phyloP scores from a whole-genome alignment of 495 filamentous ascomycete genomes.

The Penicillium goetzii region DNA sequence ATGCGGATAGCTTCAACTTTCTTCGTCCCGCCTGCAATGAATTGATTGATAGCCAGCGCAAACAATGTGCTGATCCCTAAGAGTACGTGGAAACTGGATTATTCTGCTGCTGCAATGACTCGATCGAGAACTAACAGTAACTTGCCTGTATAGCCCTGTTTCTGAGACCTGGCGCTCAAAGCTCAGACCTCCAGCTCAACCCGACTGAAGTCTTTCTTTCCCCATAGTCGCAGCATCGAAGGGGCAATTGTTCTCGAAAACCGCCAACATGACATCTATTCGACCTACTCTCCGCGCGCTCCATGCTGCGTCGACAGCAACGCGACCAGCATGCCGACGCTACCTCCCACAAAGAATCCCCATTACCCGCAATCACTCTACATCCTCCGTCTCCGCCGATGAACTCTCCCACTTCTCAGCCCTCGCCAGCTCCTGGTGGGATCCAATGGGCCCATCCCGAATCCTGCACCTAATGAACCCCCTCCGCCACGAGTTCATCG shows the following conservation, averaged over 20 bases:
- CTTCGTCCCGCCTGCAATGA: slow-evolving; percentile 7
- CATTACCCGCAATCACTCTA: slow-evolving; percentile 44
- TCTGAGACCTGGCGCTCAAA: slow-evolving; percentile 3
- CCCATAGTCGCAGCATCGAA: background rate
- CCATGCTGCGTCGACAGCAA: slow-evolving; percentile 17
- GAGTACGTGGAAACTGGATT: slow-evolving; percentile 6
- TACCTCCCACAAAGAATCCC: background rate
- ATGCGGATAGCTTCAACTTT: slow-evolving; percentile 30
- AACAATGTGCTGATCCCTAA: slow-evolving; percentile 5
- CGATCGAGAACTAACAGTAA: background rate
- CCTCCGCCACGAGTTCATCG: slow-evolving; percentile 90
- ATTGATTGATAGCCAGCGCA: slow-evolving; percentile 12
- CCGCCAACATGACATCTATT: slow-evolving; percentile 25
- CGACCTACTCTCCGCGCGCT: slow-evolving; percentile 17
- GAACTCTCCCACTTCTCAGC: slow-evolving; percentile 94
- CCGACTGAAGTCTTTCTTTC: background rate
- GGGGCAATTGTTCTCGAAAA: background rate
- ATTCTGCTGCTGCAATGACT: background rate
- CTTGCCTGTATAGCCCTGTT: background rate
- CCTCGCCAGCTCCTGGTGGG: slow-evolving; percentile 96
- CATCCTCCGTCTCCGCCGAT: slow-evolving; percentile 76
- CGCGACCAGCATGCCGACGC: slow-evolving; percentile 15
- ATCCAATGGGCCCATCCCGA: slow-evolving; percentile 88
- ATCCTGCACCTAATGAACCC: slow-evolving; percentile 98
- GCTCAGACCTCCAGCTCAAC: slow-evolving; percentile 11